Conservation (phyloP, 2,329 filamentous ascomycete genomes). For the Xylaria polymorpha region DNA sequence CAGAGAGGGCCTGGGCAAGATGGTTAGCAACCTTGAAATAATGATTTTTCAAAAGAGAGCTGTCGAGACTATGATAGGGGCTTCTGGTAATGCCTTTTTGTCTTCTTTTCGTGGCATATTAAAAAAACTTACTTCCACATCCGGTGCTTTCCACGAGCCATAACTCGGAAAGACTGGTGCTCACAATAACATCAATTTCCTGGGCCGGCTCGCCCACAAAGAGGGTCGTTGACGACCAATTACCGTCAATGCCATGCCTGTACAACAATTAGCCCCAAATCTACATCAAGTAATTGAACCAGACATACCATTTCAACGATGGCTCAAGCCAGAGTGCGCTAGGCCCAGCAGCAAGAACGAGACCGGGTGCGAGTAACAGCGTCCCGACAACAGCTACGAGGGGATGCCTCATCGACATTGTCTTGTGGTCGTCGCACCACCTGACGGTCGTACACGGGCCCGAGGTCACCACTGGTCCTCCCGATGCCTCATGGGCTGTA, state of each 20-base stretch:
- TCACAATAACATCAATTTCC: conserved; percentile 68
- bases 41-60: neutral
- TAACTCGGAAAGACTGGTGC: conserved; percentile 76
- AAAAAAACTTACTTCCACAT: conserved; percentile 60
- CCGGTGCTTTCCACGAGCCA: conserved; percentile 73
- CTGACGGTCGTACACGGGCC: conserved; percentile 46
- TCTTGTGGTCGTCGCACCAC: conserved; percentile 46
- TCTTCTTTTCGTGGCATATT: neutral
- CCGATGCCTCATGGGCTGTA: conserved; percentile 47
- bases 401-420: conserved; percentile 46
- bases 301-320: conserved; percentile 49
- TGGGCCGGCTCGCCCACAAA: conserved; percentile 60
- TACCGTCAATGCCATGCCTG: conserved; percentile 64
- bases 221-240: conserved; percentile 77
- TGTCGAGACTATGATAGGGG: neutral
- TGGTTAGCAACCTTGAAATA: conserved; percentile 17
- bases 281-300: conserved; percentile 13
- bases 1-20: conserved; percentile 61
- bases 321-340: conserved; percentile 50
- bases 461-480: conserved; percentile 47
- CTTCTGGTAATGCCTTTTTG: neutral
- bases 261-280: conserved; percentile 41
- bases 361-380: conserved; percentile 43
- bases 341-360: conserved; percentile 44
- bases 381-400: conserved; percentile 45